Evolutionary conservation across 345 rosid species (phyloP).

Genomic region (Clausena lansium): DNA sequence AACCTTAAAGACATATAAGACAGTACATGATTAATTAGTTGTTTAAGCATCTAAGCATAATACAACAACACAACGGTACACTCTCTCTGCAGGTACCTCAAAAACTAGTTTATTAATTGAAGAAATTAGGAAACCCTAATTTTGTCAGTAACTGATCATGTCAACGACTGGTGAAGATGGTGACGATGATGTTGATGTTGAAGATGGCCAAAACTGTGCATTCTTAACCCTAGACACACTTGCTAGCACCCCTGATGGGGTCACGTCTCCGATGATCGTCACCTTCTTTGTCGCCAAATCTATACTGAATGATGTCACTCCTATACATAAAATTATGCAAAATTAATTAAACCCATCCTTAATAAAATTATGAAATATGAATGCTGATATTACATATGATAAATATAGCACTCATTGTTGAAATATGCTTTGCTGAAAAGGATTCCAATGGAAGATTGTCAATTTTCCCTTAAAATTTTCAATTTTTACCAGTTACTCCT

Average conservation of each 20-base stretch:
- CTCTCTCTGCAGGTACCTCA: background rate
- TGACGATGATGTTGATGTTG: conserved; percentile 12
- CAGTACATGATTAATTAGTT: background rate
- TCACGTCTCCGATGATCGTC: conserved; percentile 50
- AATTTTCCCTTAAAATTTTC: too few relatives aligned
- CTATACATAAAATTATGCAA: conserved; percentile 21
- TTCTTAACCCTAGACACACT: conserved; percentile 54
- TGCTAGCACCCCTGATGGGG: conserved; percentile 46
- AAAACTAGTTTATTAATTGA: background rate
- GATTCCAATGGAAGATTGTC: background rate
- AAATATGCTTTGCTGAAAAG: background rate
- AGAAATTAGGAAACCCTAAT: background rate
- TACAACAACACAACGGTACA: background rate
- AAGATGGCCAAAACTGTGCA: conserved; percentile 54
- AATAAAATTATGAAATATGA: too few relatives aligned
- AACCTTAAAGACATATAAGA: background rate
- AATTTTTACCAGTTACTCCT: too few relatives aligned
- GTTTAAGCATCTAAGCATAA: conserved; percentile 9
- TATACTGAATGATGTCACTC: conserved; percentile 60
- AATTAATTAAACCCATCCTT: too few relatives aligned
- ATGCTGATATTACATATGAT: too few relatives aligned
- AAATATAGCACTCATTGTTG: background rate
- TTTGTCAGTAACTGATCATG: background rate
- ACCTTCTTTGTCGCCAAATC: conserved; percentile 54
- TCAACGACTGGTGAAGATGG: conserved; percentile 21